These are phyloP conservation scores for Haemoproteus tartakovskyi DNA, from an alignment of 169 alveolate species.

Conservation along the genomic window DNA sequence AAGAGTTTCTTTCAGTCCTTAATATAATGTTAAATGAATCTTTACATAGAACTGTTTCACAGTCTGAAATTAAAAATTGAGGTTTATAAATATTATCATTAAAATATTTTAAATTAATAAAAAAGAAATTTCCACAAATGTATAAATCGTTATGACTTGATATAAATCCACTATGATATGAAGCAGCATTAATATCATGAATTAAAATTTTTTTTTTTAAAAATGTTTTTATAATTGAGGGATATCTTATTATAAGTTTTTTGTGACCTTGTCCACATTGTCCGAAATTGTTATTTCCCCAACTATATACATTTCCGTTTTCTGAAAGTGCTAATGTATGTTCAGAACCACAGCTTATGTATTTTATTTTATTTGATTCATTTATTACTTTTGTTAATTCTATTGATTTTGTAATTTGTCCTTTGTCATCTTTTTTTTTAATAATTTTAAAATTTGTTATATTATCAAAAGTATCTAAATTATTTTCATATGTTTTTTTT, in stretches of 20 bases:
- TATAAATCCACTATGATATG: constrained; percentile 63
- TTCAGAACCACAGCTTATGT: constrained; percentile 66
- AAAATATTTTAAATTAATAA: constrained; percentile 65
- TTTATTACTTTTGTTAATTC: constrained; percentile 52
- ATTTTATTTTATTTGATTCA: constrained; percentile 61
- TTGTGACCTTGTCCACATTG: constrained; percentile 62
- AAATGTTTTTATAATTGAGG: constrained; percentile 51
- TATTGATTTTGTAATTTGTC: constrained; percentile 31
- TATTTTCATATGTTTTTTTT: too few relatives aligned
- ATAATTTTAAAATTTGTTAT: constrained; percentile 56
- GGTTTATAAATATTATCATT: constrained; percentile 67
- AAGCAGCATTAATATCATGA: constrained; percentile 50
- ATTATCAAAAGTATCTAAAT: too few relatives aligned
- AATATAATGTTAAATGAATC: constrained; percentile 40
- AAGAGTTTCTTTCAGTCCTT: constrained; percentile 13
- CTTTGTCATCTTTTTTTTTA: constrained; percentile 20
- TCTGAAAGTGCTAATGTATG: constrained; percentile 75
- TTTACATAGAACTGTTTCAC: constrained; percentile 41
- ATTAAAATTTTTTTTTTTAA: constrained; percentile 41
- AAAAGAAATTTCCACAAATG: constrained; percentile 69
- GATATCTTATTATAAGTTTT: constrained; percentile 51
- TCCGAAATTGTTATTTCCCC: constrained; percentile 72
- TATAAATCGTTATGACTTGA: constrained; percentile 35
- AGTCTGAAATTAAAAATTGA: constrained; percentile 62
- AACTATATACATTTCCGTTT: constrained; percentile 77